Percentiles rank a stretch among this genome's conserved stretches.
Conservation (phyloP, 140 eudicot genomes). For the Anethum foeniculum region DNA sequence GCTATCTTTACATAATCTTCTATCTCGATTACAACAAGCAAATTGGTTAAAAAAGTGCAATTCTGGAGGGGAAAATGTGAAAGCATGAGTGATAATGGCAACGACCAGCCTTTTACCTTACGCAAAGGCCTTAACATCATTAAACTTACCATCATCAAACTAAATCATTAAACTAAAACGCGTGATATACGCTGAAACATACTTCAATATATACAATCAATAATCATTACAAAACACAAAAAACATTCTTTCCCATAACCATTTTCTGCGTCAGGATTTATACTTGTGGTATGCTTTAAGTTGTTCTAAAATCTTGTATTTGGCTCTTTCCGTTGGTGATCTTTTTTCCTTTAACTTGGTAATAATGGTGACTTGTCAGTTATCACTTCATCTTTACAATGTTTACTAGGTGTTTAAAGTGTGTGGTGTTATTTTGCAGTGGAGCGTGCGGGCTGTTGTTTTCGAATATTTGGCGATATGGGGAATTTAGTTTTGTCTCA, state of each 20-base stretch:
- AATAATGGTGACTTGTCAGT: background rate
- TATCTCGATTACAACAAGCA: background rate
- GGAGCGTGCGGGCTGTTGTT: conserved; percentile 6
- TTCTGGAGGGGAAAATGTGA: background rate
- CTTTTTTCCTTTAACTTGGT: background rate
- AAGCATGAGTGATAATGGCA: background rate
- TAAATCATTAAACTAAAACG: no score
- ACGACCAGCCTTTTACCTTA: background rate
- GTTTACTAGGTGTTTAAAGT: background rate
- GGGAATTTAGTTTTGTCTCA: conserved; percentile 24
- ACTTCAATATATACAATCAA: background rate
- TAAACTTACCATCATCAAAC: background rate
- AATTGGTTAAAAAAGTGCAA: background rate
- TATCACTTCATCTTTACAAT: background rate
- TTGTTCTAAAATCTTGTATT: background rate
- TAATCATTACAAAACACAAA: background rate
- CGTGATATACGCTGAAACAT: conserved; percentile 63
- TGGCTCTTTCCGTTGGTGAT: conserved; percentile 15
- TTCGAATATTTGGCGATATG: conserved; percentile 26
- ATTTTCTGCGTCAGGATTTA: background rate
- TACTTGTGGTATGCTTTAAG: conserved; percentile 23
- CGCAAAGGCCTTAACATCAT: conserved; percentile 7
- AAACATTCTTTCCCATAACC: conserved; percentile 1
- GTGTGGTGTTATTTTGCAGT: conserved; percentile 27
- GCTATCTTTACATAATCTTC: background rate